These are phyloP conservation scores for Mycena polygramma DNA, from an alignment of 768 basidiomycete species.

Conservation along the genomic window DNA sequence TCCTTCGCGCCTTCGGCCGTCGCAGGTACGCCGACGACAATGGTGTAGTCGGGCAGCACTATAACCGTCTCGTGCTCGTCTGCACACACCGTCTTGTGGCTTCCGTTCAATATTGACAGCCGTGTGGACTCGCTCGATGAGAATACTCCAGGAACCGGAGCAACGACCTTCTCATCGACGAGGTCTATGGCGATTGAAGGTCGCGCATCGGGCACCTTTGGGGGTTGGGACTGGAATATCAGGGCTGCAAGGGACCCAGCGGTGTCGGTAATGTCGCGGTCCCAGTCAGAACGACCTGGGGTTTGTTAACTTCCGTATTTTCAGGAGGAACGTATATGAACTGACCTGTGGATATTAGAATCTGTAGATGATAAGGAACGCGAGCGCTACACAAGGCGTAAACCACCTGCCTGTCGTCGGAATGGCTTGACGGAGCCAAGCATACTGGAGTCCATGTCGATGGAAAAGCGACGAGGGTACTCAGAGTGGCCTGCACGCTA, in stretches of 20 bases:
- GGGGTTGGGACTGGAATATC: conserved; percentile 47
- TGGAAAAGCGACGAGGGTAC: conserved; percentile 78
- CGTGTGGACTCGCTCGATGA: conserved; percentile 64
- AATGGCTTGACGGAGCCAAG: conserved; percentile 90
- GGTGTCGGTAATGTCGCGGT: conserved; percentile 80
- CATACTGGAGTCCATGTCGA: conserved; percentile 86
- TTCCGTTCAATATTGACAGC: conserved; percentile 87
- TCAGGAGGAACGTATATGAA: not conserved
- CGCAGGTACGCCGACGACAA: conserved; percentile 79
- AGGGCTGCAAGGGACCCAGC: conserved; percentile 77
- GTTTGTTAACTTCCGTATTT: conserved; percentile 5
- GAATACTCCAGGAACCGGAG: conserved; percentile 67
- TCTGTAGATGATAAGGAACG: not conserved
- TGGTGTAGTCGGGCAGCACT: conserved; percentile 92
- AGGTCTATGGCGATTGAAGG: conserved; percentile 42
- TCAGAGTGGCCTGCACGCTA: conserved; percentile 73
- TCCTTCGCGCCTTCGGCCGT: conserved; percentile 74
- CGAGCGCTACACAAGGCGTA: not conserved
- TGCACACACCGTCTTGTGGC: conserved; percentile 79
- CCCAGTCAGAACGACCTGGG: conserved; percentile 90
- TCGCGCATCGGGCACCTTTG: conserved; percentile 46
- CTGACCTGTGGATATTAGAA: conserved; percentile 21
- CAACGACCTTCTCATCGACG: conserved; percentile 45
- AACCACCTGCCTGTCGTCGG: conserved; percentile 73
- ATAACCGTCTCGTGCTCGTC: conserved; percentile 82